Base-by-base conservation (phyloP, 805 yeast species). In the Tetrapisispora arboricola region DNA sequence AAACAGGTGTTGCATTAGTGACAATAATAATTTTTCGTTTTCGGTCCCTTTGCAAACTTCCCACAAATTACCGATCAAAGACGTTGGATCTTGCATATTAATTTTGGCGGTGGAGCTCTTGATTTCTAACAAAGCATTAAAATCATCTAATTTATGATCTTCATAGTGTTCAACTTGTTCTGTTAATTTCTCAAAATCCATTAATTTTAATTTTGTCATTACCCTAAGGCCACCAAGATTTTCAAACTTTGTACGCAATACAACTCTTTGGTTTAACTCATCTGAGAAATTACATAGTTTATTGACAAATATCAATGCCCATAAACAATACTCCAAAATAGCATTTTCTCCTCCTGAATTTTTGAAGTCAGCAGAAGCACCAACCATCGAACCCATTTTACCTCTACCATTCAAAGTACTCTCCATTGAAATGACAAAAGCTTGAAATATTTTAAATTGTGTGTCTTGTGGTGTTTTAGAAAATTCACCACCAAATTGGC, bases 301-400 rank as follows among this genome's bases (percentile, higher is more conserved):
- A 41, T 60, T 60, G 16, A 61, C 49, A 30, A 60, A 50, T 8
- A 61, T 46, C 49, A 60, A 48, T 3, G 62, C 49, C 49, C 57
- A 54, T 26, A 50, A 53, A 18, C 58, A 54, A 43, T 61, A 61
- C 43, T 61, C 66, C 18, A 60, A 36, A 17, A 60, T 57, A 4
- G 62, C 71, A 38, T 70, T 70, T 25, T 72, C 66, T 12, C 70
- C 70, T 20, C 63, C 63, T 3, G 54, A 41, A 5, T 57, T 51
- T 44, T 76, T 78, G 40, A 77, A 71, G 49, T 90, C 96, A 9
- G 81, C 92, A 44, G 85, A 80, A 0, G 96, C 95, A 2, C 96
- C 96, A 8, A 90, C 97, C 52, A 81, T 61, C 1, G 96, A 84
- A 10, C 96, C 95, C 72, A 84, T 71, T 51, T 78, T 81, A 7